Evolutionary conservation across 1,284 basidiomycete genomes (phyloP).

Genomic region (Rhodofomes roseus): DNA sequence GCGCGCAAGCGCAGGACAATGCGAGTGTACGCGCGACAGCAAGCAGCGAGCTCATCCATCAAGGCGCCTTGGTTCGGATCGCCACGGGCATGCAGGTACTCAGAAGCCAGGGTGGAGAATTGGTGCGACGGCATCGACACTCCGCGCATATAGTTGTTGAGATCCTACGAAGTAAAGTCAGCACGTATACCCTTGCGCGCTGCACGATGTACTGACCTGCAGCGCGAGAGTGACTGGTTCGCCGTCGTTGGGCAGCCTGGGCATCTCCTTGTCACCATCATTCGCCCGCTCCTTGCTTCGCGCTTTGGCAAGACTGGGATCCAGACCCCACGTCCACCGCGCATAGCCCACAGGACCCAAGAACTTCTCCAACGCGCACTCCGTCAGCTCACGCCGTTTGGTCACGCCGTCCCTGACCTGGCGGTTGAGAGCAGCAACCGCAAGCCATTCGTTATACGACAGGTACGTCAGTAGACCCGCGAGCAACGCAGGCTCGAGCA

Average conservation of each 20-base stretch:
- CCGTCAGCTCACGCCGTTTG: constrained; percentile 47
- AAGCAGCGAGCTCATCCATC: constrained; percentile 42
- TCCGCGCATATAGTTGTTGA: constrained; percentile 73
- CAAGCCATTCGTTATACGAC: constrained; percentile 65
- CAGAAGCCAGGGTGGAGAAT: constrained; percentile 55
- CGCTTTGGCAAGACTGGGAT: background rate
- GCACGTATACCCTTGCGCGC: background rate
- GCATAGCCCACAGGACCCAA: constrained; percentile 66
- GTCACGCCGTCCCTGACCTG: constrained; percentile 46
- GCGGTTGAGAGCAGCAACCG: constrained; percentile 52
- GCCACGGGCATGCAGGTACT: constrained; percentile 45
- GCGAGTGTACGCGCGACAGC: constrained; percentile 62
- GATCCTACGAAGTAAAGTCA: constrained; percentile 44
- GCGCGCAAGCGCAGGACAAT: constrained; percentile 70
- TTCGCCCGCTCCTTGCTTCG: background rate
- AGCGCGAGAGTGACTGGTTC: constrained; percentile 61
- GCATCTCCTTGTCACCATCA: background rate
- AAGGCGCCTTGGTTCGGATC: constrained; percentile 32
- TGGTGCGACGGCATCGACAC: constrained; percentile 71
- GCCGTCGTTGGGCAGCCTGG: constrained; percentile 29
- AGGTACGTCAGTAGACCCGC: constrained; percentile 50
- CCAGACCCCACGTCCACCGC: constrained; percentile 48
- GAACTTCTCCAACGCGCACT: constrained; percentile 63
- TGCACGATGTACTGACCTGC: constrained; percentile 38
- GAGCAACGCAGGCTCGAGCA: constrained; percentile 48